These are phyloP conservation scores for Ziziphus jujuba DNA, from an alignment of 306 rosid species.

Conservation along the genomic window DNA sequence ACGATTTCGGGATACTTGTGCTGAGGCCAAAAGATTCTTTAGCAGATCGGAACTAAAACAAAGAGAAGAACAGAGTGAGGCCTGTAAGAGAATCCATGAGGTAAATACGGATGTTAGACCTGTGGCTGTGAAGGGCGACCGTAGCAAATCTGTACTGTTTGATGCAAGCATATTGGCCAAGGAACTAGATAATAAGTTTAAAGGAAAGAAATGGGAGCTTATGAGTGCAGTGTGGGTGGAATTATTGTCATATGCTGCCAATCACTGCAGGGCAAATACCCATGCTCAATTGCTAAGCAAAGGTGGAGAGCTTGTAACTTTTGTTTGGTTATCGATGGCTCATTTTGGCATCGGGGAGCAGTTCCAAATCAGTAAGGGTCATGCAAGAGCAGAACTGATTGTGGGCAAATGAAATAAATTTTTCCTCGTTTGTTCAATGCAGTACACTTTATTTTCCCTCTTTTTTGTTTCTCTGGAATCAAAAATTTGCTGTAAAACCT, in stretches of 20 bases:
- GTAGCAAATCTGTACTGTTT: conserved; percentile 26
- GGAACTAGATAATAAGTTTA: not conserved
- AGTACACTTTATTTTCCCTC: no score
- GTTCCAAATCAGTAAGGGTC: conserved; percentile 13
- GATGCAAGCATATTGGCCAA: conserved; percentile 22
- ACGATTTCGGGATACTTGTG: conserved; percentile 32
- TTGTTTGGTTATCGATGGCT: conserved; percentile 32
- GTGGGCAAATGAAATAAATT: not conserved
- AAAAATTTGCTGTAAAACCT: no score
- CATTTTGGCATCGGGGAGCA: conserved; percentile 30
- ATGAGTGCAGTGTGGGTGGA: conserved; percentile 27
- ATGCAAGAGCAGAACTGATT: not conserved
- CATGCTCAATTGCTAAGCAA: conserved; percentile 21
- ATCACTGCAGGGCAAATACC: conserved; percentile 12
- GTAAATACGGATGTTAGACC: conserved; percentile 4
- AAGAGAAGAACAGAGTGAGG: not conserved
- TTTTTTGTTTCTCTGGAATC: no score
- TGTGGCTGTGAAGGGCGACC: conserved; percentile 23
- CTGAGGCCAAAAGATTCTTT: conserved; percentile 37
- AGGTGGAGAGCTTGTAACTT: conserved; percentile 31
- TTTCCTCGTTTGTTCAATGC: no score
- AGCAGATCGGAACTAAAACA: conserved; percentile 4
- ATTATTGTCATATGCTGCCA: conserved; percentile 24
- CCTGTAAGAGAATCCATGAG: not conserved
- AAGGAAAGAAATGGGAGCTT: conserved; percentile 10